Evolutionary conservation across 106 monocot genomes (phyloP), one percentile per base, ranked within the genome.

Genomic region (Dactylorhiza incarnata): DNA sequence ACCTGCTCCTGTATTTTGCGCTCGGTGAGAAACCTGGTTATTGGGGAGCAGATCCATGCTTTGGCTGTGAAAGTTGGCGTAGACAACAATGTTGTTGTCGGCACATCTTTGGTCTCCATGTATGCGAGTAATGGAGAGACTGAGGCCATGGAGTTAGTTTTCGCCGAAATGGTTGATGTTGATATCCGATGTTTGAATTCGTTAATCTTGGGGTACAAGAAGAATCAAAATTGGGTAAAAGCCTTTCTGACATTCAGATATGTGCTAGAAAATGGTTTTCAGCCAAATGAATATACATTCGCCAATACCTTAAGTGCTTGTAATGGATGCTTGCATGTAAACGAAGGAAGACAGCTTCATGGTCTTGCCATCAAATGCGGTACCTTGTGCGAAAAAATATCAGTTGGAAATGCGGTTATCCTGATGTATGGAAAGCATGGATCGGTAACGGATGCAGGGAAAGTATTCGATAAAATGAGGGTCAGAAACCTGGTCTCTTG

Each of bases 131-230:
- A 16, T 43, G 78, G 78, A 5, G 20, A 11, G 4, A 37, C 46
- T 9, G 71, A 78, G 7, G 43, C 44, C 13, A 68, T 68, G 5
- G 78, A 78, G 55, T 15, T 22, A 0, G 45, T 72, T 15, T 70
- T 78, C 22, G n/a, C 17, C 8, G 55, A 49, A 52, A 70, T 78
- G 54, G 45, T 45, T 22, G 78, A 72, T 6, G 17, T 69, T 13
- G 78, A 78, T 45, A 54, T 72, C 45, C 71, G 78, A 17, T 78
- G 78, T 12, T 56, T 78, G 71, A 78, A 78, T 78, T 56, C 70
- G 16, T 51, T 78, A 55, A 78, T 72, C 45, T 72, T 70, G 26
- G 78, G 72, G 17, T 78, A 78, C 55, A 71, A 49, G 63, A 78
- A 47, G 29, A 46, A 13, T 44, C 48, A 19, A 52, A 25, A 78